Evolutionary conservation across 495 filamentous ascomycete genomes (phyloP), one percentile per base, ranked within the genome.

Genomic region (Staphylotrichum tortipilum): DNA sequence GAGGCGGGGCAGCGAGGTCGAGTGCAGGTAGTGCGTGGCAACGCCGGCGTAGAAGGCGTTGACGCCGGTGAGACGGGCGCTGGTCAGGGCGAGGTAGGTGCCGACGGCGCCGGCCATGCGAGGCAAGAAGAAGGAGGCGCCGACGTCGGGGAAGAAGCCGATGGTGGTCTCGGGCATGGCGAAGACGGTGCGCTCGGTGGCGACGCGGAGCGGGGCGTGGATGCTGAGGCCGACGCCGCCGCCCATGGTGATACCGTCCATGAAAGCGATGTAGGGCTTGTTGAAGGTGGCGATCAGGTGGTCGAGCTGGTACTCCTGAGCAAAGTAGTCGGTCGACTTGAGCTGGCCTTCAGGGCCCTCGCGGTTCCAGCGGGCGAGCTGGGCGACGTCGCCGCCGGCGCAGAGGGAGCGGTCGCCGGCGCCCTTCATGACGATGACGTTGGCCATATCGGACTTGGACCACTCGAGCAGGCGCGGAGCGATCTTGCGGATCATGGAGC

Each of bases 151-250:
- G 72, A 97, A 98, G 73, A 96, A 95, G 9, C 92, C 92, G 58
- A 98, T 98, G 8, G 76, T 90, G 3, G 92, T 98, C 73, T 98
- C 92, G 30, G 92, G 92, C 92, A 98, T 98, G 53, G 94, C 89
- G 61, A 98, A 95, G 17, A 90, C 66, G 7, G 94, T 98, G 47
- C 83, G 83, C 68, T 98, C 92, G 11, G 92, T 98, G 22, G 94
- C 94, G 59, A 98, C 92, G 19, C 92, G 78, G 76, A 98, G 89
- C 2, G 92, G 94, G 5, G 94, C 90, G 68, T 98, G 94, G 36
- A 96, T 77, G 67, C 84, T 89, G 41, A 98, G 78, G 3, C 92
- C 92, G 24, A 97, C 94, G 44, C 92, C 92, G 45, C 92, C 92
- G 51, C 92, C 92, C 92, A 98, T 97, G 21, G 94, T 98, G 61